Conservation (phyloP, 139 green algal species). For the Chlamydomonas asymmetrica region DNA sequence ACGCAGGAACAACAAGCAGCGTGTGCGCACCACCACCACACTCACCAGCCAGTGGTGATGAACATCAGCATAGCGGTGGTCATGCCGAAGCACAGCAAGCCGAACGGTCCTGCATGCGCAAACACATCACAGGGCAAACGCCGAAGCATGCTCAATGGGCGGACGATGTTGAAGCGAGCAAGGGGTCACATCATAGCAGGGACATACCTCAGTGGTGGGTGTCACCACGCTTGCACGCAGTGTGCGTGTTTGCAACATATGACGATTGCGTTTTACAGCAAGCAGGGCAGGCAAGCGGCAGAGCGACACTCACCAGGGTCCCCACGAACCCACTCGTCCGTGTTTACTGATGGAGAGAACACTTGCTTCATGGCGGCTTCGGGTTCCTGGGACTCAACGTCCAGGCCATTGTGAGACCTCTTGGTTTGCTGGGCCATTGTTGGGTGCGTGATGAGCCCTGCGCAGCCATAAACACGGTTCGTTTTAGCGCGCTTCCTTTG, state of each 20-base stretch:
- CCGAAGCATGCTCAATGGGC: too few species aligned
- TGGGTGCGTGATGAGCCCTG: too few species aligned
- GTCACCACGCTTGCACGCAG: background rate
- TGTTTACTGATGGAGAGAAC: background rate
- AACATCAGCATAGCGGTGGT: constrained; percentile 52
- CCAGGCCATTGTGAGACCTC: too few species aligned
- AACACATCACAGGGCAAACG: background rate
- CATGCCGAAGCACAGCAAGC: constrained; percentile 48
- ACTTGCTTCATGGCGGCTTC: background rate
- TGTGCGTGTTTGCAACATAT: background rate
- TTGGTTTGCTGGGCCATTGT: too few species aligned
- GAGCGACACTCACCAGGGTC: constrained; percentile 14
- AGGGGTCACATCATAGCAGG: background rate
- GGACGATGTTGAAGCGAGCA: too few species aligned
- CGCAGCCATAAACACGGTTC: background rate
- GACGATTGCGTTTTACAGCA: background rate
- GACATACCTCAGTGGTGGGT: background rate
- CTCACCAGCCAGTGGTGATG: constrained; percentile 26
- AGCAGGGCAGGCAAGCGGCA: background rate
- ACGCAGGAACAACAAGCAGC: background rate
- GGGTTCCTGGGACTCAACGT: background rate
- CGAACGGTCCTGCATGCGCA: constrained; percentile 12
- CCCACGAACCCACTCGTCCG: constrained; percentile 21
- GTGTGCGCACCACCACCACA: too few species aligned
- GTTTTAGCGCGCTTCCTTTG: background rate